Conservation (phyloP, 768 basidiomycete genomes). For the Xerocomellus intermedius region DNA sequence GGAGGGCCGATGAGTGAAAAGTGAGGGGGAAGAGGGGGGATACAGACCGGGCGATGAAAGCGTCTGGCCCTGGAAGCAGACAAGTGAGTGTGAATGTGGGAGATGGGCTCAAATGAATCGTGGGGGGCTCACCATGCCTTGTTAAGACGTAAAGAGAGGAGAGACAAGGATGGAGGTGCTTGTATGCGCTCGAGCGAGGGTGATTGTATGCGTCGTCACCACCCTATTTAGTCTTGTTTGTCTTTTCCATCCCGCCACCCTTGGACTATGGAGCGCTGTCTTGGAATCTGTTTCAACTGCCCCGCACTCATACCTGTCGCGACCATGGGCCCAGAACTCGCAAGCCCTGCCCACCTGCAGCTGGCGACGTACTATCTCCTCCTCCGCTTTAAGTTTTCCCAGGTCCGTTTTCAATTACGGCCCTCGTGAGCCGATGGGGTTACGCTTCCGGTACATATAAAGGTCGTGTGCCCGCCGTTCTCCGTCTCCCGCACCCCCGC, state of each 20-base stretch:
- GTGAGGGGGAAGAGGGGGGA: neutral
- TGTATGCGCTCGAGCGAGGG: slow-evolving; percentile 12
- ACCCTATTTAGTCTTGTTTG: slow-evolving; percentile 36
- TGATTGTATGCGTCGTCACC: slow-evolving; percentile 15
- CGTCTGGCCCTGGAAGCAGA: slow-evolving; percentile 69
- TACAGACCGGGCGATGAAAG: slow-evolving; percentile 74
- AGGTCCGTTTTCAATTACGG: slow-evolving; percentile 16
- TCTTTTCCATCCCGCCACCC: slow-evolving; percentile 18
- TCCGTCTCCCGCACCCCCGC: neutral
- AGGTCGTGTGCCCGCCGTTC: slow-evolving; percentile 27
- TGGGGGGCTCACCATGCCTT: slow-evolving; percentile 27
- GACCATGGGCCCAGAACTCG: neutral
- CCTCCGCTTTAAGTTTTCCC: neutral
- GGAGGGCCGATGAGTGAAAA: slow-evolving; percentile 15
- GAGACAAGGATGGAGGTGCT: neutral
- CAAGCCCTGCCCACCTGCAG: too few relatives aligned
- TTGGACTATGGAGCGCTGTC: too few relatives aligned
- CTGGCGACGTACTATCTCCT: slow-evolving; percentile 13
- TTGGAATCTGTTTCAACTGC: neutral
- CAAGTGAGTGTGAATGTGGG: slow-evolving; percentile 2
- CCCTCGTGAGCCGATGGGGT: slow-evolving; percentile 4
- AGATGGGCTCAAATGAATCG: slow-evolving; percentile 1
- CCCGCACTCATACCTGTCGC: slow-evolving; percentile 4
- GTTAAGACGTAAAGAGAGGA: slow-evolving; percentile 28
- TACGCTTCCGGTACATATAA: slow-evolving; percentile 15